phyloP scores from a whole-genome alignment of 192 early-diverging fungal genomes.

The Coemansia furcata region DNA sequence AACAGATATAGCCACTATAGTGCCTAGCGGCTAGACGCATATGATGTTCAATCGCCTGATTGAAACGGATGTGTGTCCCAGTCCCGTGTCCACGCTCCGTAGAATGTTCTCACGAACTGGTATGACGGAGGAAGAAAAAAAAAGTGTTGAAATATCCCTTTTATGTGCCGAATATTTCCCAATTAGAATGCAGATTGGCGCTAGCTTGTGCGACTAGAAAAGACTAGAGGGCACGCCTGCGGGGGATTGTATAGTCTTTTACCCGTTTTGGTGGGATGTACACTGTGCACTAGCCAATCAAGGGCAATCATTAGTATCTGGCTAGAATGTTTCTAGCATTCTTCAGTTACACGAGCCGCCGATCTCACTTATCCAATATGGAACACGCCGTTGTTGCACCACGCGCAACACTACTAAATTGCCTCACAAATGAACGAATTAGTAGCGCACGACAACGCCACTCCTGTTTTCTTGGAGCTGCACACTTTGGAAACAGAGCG shows the following conservation, averaged over 20 bases:
- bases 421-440: neutral
- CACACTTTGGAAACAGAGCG: neutral
- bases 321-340: neutral
- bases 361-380: neutral
- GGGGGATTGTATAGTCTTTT: neutral
- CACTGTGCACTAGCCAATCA: neutral
- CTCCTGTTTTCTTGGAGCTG: neutral
- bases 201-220: neutral
- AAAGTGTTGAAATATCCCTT: neutral
- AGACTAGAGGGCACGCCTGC: neutral
- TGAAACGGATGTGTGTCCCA: neutral
- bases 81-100: neutral
- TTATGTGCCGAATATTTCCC: neutral
- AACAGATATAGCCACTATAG: neutral
- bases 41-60: neutral
- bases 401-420: constrained; percentile 2
- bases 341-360: neutral
- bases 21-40: neutral
- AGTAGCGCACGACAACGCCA: neutral
- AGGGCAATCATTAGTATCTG: neutral
- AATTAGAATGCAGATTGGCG: neutral
- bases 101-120: neutral
- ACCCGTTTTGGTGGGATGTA: neutral
- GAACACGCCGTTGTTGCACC: neutral
- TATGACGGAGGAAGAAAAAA: neutral